Evolutionary conservation across 164 flowering plant species (phyloP), one percentile per base, ranked within the genome.

Genomic region (Cinnamomum chago): DNA sequence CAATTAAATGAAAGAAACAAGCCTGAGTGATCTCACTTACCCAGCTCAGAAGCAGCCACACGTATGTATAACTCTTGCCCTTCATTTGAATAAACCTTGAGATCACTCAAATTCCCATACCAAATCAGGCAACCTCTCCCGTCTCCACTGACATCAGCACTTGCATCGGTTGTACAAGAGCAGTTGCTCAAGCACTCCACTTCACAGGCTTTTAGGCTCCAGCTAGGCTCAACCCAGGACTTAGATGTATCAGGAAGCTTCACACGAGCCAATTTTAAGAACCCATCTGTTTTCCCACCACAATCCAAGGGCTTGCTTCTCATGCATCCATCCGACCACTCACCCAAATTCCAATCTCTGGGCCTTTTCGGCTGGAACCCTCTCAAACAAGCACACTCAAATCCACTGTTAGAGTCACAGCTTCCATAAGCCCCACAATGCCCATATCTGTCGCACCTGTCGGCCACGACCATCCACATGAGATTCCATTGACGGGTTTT

Each of bases 41-140:
- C 85, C 12, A 72, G 40, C 6, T 81, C 74, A 11, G 85, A 79
- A 70, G 83, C 70, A 22, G 77, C 79, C 70, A 82, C 68, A 23
- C 82, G 76, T 0, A 80, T 62, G 51, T 75, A 82, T 12, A 85
- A 28, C 73, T 77, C 79, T 33, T 81, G 81, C 2, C 78, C 79
- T 22, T 64, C 72, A 2, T 74, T 67, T 0, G 40, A 1, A 12
- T 3, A 76, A 15, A 65, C 50, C 20, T 73, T 58, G 2, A 82
- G 51, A 75, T 84, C 84, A 2, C 70, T 58, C 73, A 84, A 50
- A n/a, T 70, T 76, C n/a, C 51, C 75, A 25, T 62, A 24, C 86
- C 86, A 85, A 20, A 79, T 58, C 65, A 85, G 70, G 62, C 86
- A 83, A 2, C 81, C 82, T 65, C 55, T 76, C 1, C 66, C 78